These are phyloP conservation scores for Fusarium succisae DNA, from an alignment of 2,329 filamentous ascomycete genomes.

Conservation along the genomic window DNA sequence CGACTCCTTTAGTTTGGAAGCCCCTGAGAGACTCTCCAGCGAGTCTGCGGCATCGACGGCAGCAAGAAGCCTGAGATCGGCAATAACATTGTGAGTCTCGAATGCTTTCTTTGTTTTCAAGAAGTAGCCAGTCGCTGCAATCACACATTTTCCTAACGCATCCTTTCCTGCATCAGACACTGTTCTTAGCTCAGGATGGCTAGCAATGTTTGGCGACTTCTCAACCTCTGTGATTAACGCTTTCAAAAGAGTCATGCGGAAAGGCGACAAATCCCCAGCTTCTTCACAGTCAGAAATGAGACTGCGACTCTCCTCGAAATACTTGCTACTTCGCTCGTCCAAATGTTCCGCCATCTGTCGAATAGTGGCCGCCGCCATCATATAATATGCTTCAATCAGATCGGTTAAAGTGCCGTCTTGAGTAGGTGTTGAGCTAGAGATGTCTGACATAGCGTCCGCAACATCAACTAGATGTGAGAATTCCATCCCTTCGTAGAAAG, in stretches of 20 bases:
- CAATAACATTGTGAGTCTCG: constrained; percentile 29
- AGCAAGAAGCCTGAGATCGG: constrained; percentile 45
- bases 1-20: constrained; percentile 43
- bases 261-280: constrained; percentile 40
- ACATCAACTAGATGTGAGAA: constrained; percentile 51
- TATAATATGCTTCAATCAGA: constrained; percentile 46
- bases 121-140: constrained; percentile 41
- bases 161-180: constrained; percentile 41
- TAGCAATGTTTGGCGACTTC: constrained; percentile 41
- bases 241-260: constrained; percentile 51
- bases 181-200: constrained; percentile 36
- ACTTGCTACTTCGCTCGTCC: constrained; percentile 54
- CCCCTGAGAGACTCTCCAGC: constrained; percentile 33
- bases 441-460: constrained; percentile 46
- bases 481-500: constrained; percentile 59
- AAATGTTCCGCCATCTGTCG: constrained; percentile 57
- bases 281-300: constrained; percentile 42
- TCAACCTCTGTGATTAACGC: constrained; percentile 44
- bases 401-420: constrained; percentile 44
- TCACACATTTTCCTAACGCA: constrained; percentile 42
- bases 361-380: constrained; percentile 46
- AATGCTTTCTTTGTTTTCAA: constrained; percentile 46
- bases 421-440: constrained; percentile 38
- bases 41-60: constrained; percentile 46
- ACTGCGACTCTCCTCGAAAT: constrained; percentile 46